Evolutionary conservation across 768 basidiomycete genomes (phyloP).

Genomic region (Amanita jacksonii): DNA sequence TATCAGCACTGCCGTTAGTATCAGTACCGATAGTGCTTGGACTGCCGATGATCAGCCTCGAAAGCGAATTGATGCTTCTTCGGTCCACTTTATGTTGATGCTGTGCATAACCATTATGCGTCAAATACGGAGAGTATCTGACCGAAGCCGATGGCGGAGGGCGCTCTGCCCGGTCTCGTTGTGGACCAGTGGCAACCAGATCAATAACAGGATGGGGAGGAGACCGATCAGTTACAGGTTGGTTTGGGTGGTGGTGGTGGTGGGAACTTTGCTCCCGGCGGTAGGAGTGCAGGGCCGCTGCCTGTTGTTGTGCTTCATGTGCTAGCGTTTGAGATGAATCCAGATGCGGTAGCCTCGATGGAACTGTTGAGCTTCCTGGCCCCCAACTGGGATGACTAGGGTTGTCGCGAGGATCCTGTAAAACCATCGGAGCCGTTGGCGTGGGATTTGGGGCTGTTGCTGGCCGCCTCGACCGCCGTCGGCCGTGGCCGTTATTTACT

Average conservation of each 20-base stretch:
- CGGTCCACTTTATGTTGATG: constrained; percentile 15
- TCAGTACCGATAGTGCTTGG: constrained; percentile 4
- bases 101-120: constrained; percentile 16
- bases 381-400: constrained; percentile 7
- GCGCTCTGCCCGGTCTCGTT: constrained; percentile 2
- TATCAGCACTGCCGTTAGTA: constrained; percentile 2
- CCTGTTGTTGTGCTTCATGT: neutral
- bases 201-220: neutral
- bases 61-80: constrained; percentile 8
- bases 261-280: constrained; percentile 1
- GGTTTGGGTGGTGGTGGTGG: constrained; percentile 3
- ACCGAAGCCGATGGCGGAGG: constrained; percentile 8
- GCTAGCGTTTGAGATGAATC: neutral
- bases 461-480: constrained; percentile 47
- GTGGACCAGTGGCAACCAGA: neutral
- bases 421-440: constrained; percentile 2
- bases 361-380: neutral
- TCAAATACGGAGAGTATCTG: constrained; percentile 9
- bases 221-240: constrained; percentile 1
- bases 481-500: constrained; percentile 48
- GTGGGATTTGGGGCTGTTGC: constrained; percentile 11
- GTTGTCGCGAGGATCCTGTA: constrained; percentile 7
- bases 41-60: too few relatives aligned
- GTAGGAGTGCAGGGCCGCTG: neutral
- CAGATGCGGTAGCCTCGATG: neutral